A percentile compares a stretch with the other conserved stretches of the same genome.
Conservation (phyloP, 345 rosid genomes). For the Hibiscus tridactylites region DNA sequence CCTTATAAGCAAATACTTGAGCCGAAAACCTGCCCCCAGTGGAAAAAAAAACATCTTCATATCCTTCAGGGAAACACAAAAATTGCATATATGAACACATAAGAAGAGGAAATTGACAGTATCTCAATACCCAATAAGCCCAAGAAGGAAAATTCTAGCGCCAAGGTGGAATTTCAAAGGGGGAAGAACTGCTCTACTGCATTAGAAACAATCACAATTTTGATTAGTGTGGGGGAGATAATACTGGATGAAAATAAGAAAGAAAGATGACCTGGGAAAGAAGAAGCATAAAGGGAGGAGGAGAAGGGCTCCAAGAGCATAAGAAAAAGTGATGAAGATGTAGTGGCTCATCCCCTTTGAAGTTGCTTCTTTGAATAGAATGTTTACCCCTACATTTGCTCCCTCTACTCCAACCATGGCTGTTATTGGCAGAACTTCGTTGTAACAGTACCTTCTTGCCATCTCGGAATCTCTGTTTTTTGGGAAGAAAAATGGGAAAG, state of each 20-base stretch:
- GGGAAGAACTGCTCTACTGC: conserved; percentile 16
- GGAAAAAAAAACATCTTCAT: background rate
- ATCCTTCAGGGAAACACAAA: background rate
- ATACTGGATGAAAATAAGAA: background rate
- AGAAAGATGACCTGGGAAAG: conserved; percentile 13
- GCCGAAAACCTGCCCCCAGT: conserved; percentile 10
- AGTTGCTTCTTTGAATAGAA: conserved; percentile 33
- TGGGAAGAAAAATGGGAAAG: background rate
- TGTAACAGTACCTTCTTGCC: conserved; percentile 11
- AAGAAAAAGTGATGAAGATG: conserved; percentile 21
- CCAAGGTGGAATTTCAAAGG: conserved; percentile 12
- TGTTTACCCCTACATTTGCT: conserved; percentile 20
- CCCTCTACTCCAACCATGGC: conserved; percentile 24
- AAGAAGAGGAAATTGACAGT: background rate
- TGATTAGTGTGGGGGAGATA: background rate
- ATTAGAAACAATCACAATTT: background rate
- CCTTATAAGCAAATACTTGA: conserved; percentile 13
- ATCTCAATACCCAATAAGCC: conserved; percentile 22
- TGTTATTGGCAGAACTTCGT: conserved; percentile 24
- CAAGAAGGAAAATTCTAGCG: conserved; percentile 25
- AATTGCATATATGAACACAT: background rate
- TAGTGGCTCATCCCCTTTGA: conserved; percentile 28
- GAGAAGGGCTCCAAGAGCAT: conserved; percentile 16
- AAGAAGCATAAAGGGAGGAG: conserved; percentile 19
- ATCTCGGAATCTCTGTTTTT: background rate